phyloP scores from a whole-genome alignment of 1,139 yeast genomes.

The Barnettozyma hawaiiensis region DNA sequence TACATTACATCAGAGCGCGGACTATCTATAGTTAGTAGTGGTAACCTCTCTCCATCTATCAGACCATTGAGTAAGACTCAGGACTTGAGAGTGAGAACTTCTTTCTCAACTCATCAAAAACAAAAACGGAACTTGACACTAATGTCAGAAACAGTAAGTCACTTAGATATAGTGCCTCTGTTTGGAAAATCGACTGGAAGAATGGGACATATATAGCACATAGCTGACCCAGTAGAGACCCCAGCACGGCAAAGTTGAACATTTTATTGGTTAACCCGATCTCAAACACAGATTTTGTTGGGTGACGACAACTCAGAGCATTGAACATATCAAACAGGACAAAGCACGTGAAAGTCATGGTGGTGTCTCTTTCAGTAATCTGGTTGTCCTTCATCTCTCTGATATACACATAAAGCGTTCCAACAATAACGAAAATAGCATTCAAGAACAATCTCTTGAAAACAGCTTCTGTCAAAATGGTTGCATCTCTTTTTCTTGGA shows the following conservation, averaged over 20 bases:
- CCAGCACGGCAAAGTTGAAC: conserved; percentile 92
- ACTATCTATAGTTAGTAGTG: background rate
- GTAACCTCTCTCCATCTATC: background rate
- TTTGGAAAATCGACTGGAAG: conserved; percentile 86
- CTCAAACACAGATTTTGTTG: conserved; percentile 73
- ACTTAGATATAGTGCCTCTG: conserved; percentile 70
- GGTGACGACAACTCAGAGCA: conserved; percentile 87
- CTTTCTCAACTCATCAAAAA: conserved; percentile 81
- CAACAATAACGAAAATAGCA: conserved; percentile 65
- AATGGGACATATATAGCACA: conserved; percentile 92
- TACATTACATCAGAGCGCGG: background rate
- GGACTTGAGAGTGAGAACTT: conserved; percentile 26
- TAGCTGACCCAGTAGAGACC: conserved; percentile 84
- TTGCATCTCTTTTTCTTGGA: conserved; percentile 81
- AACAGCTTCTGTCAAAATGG: conserved; percentile 65
- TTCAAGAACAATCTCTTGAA: conserved; percentile 70
- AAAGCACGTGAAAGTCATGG: conserved; percentile 98
- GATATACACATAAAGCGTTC: conserved; percentile 80
- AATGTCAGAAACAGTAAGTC: conserved; percentile 60
- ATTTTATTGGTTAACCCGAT: conserved; percentile 76
- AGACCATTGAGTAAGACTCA: conserved; percentile 21
- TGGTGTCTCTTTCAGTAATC: conserved; percentile 89
- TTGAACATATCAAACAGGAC: conserved; percentile 94
- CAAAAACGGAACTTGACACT: conserved; percentile 74
- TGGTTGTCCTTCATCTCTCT: conserved; percentile 75